phyloP scores from a whole-genome alignment of 177 flowering plant species.

The Vitis hybrid region DNA sequence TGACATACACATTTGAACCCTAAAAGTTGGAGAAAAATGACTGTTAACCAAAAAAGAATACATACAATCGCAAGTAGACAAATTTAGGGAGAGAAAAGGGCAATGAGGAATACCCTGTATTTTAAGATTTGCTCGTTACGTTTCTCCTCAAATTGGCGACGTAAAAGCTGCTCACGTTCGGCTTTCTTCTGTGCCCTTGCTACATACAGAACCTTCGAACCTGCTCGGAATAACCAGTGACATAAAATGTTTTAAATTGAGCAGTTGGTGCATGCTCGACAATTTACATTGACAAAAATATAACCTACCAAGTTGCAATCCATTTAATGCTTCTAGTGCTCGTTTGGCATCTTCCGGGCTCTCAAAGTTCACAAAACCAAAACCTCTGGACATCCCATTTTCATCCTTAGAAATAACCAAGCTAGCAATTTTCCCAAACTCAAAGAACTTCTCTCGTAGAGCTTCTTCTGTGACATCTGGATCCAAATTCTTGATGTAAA shows the following conservation, averaged over 20 bases:
- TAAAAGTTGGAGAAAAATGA: constrained; percentile 19
- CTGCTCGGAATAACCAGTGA: constrained; percentile 28
- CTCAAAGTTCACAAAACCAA: constrained; percentile 92
- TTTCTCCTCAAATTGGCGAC: constrained; percentile 65
- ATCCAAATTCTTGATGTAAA: constrained; percentile 83
- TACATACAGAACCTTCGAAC: constrained; percentile 73
- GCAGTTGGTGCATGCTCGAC: not conserved
- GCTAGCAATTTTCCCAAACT: constrained; percentile 73
- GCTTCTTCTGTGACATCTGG: constrained; percentile 56
- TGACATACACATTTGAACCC: constrained; percentile 84
- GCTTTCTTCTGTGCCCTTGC: constrained; percentile 88
- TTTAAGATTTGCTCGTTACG: constrained; percentile 62
- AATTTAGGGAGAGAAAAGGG: not conserved
- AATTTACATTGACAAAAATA: not conserved
- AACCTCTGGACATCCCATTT: constrained; percentile 70
- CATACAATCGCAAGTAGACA: not conserved
- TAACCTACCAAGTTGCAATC: constrained; percentile 57
- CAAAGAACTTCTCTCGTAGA: constrained; percentile 59
- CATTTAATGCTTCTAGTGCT: constrained; percentile 77
- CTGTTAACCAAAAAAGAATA: not conserved
- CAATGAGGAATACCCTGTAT: constrained; percentile 45
- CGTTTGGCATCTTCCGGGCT: constrained; percentile 66
- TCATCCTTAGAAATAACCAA: constrained; percentile 56
- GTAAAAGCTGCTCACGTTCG: constrained; percentile 69
- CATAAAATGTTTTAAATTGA: not conserved